Percentiles rank a stretch among this genome's conserved stretches.
These are phyloP conservation scores for Arabidopsis lyrata DNA, from an alignment of 441 rosid species.

Conservation along the genomic window DNA sequence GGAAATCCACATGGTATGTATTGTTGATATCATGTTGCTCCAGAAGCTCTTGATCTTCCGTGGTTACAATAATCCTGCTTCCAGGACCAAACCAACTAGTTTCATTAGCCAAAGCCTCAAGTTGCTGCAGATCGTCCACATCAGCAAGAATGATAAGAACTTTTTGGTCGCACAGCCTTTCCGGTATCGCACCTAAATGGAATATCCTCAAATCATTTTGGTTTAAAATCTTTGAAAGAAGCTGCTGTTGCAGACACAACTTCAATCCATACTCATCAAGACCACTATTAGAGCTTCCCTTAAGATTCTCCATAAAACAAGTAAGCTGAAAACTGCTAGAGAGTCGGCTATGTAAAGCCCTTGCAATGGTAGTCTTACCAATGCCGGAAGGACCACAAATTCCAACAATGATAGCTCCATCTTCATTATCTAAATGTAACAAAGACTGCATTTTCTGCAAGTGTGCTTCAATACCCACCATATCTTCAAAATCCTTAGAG, in stretches of 20 bases:
- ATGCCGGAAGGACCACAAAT: slow-evolving; percentile 30
- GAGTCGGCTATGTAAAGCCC: not conserved
- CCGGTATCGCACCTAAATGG: slow-evolving; percentile 27
- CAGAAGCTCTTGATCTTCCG: not conserved
- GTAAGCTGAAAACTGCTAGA: not conserved
- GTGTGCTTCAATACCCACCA: slow-evolving; percentile 34
- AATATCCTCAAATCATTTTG: not conserved
- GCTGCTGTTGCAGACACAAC: not conserved
- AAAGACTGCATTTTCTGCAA: slow-evolving; percentile 7
- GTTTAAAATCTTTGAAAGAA: slow-evolving; percentile 20
- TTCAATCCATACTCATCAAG: not conserved
- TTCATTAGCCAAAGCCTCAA: not conserved
- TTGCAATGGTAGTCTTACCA: slow-evolving; percentile 27
- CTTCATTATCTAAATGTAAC: slow-evolving; percentile 4
- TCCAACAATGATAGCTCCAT: slow-evolving; percentile 16
- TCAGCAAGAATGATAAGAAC: slow-evolving; percentile 36
- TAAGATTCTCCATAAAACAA: slow-evolving; percentile 25
- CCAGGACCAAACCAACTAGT: not conserved
- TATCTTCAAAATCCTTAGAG: slow-evolving; percentile 19
- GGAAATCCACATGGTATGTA: not conserved
- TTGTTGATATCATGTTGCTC: not conserved
- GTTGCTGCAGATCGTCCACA: not conserved
- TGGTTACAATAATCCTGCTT: not conserved
- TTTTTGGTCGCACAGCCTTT: slow-evolving; percentile 9
- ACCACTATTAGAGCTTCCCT: not conserved